These are phyloP conservation scores for Citrullus mucosospermus DNA, from an alignment of 306 rosid species.

Conservation along the genomic window DNA sequence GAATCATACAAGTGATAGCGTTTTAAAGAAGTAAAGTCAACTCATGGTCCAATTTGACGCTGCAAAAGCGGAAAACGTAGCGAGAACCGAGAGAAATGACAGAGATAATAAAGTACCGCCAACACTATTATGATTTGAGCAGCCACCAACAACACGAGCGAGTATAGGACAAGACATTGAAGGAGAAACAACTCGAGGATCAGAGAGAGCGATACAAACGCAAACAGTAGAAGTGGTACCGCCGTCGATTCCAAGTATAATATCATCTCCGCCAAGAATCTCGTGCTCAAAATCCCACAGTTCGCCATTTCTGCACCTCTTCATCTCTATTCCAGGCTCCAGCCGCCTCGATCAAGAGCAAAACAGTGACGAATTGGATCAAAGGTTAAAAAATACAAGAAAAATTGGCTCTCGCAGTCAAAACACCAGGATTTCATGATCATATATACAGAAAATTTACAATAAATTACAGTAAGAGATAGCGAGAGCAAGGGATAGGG, in stretches of 20 bases:
- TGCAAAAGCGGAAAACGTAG: not conserved
- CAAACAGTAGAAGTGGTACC: constrained; percentile 86
- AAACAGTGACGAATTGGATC: not conserved
- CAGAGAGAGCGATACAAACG: constrained; percentile 56
- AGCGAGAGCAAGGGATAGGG: constrained; percentile 1
- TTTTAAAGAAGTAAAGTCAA: not conserved
- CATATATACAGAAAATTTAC: not conserved
- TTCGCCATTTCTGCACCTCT: constrained; percentile 60
- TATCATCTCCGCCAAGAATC: constrained; percentile 29
- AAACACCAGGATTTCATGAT: not conserved
- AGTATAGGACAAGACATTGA: constrained; percentile 54
- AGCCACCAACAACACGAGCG: constrained; percentile 77
- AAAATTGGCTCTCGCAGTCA: not conserved
- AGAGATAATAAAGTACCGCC: constrained; percentile 40
- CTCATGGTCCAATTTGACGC: not conserved
- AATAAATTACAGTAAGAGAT: not conserved
- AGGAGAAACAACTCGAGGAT: constrained; percentile 21
- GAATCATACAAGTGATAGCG: not conserved
- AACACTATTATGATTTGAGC: constrained; percentile 88
- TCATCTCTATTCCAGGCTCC: constrained; percentile 26
- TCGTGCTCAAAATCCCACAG: constrained; percentile 75
- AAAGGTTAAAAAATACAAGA: not conserved
- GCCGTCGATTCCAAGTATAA: constrained; percentile 71
- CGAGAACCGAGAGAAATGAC: not conserved
- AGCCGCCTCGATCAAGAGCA: constrained; percentile 3